phyloP scores from a whole-genome alignment of 2,329 filamentous ascomycete genomes.

The Xylaria sp. region DNA sequence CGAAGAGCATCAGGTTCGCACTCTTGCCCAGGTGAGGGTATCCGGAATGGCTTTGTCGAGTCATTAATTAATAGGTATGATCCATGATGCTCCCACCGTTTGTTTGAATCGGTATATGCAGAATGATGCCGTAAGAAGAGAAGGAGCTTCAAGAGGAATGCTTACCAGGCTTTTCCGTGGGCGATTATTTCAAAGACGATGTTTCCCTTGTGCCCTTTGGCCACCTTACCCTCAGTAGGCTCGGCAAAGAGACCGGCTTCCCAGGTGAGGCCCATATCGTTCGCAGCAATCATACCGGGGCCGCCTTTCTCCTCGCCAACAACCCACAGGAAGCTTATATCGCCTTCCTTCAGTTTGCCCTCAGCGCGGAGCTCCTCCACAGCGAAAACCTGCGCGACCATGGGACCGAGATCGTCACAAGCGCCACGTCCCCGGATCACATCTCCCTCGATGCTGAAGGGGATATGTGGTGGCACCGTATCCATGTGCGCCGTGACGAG shows the following conservation, averaged over 20 bases:
- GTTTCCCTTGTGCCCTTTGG: constrained; percentile 48
- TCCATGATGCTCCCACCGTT: not conserved
- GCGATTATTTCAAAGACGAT: constrained; percentile 31
- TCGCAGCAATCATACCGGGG: constrained; percentile 50
- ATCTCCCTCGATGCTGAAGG: constrained; percentile 38
- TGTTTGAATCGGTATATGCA: not conserved
- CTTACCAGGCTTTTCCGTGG: constrained; percentile 29
- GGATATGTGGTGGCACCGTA: constrained; percentile 47
- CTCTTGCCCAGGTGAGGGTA: constrained; percentile 34
- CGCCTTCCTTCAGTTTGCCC: constrained; percentile 23
- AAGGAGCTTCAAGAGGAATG: not conserved
- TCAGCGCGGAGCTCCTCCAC: constrained; percentile 32
- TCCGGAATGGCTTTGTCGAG: constrained; percentile 30
- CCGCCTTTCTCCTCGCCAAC: constrained; percentile 52
- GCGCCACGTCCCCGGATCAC: constrained; percentile 44
- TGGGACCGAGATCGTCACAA: constrained; percentile 33
- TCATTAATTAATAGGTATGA: not conserved
- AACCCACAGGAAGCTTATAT: constrained; percentile 33
- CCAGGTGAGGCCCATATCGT: constrained; percentile 37
- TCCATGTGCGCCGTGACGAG: constrained; percentile 36
- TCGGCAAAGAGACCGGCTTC: constrained; percentile 49
- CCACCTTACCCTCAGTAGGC: constrained; percentile 50
- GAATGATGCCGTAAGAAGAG: not conserved
- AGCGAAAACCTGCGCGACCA: constrained; percentile 48
- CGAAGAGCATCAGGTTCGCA: constrained; percentile 32